Conservation (phyloP, 345 rosid species). For the Balakata baccata region DNA sequence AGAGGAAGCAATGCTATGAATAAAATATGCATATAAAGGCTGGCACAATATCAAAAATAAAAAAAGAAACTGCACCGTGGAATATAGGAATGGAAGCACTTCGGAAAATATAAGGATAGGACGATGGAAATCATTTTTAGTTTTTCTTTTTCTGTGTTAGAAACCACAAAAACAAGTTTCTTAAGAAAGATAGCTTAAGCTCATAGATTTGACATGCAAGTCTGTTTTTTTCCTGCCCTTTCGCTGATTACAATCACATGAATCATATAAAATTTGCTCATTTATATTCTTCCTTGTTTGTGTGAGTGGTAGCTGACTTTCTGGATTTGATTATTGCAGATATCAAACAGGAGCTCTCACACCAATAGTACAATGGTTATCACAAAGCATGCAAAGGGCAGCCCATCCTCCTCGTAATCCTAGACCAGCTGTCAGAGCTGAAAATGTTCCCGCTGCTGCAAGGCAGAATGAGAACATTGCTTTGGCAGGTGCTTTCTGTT, state of each 20-base stretch:
- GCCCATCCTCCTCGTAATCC: slow-evolving; percentile 82
- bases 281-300: not conserved
- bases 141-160: not conserved
- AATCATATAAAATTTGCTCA: not conserved
- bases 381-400: slow-evolving; percentile 97
- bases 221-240: not conserved
- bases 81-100: not conserved
- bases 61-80: not conserved
- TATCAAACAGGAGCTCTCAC: slow-evolving; percentile 98
- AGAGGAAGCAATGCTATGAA: not conserved
- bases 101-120: not conserved
- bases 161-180: not conserved
- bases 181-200: not conserved
- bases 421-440: slow-evolving; percentile 67
- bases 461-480: slow-evolving; percentile 58
- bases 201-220: not conserved
- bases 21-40: not conserved
- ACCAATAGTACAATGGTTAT: slow-evolving; percentile 83
- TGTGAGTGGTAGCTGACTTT: slow-evolving; percentile 1
- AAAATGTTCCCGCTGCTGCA: slow-evolving; percentile 62
- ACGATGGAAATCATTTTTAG: not conserved
- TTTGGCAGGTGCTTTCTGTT: slow-evolving; percentile 48
- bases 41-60: not conserved
- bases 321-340: slow-evolving; percentile 38
- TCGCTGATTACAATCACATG: not conserved